Evolutionary conservation across 768 basidiomycete genomes (phyloP).

Genomic region (Leccinum obscurum): DNA sequence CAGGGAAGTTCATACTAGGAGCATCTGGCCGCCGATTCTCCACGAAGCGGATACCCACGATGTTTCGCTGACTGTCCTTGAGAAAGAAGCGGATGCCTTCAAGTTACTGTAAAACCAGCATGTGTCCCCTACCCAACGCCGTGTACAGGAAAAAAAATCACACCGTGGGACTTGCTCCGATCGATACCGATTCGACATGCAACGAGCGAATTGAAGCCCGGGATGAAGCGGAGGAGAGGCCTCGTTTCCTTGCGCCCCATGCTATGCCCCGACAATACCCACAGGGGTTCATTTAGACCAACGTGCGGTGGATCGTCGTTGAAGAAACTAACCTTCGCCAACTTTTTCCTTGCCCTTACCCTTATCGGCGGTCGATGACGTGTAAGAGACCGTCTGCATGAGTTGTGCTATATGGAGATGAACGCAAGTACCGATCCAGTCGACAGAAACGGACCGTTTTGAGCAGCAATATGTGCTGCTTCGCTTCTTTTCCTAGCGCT

Average conservation of each 20-base stretch:
- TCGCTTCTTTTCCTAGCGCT: constrained; percentile 73
- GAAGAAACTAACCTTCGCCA: constrained; percentile 36
- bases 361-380: constrained; percentile 38
- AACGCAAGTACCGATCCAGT: constrained; percentile 14
- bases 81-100: constrained; percentile 78
- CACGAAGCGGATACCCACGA: constrained; percentile 69
- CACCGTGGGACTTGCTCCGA: constrained; percentile 74
- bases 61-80: constrained; percentile 55
- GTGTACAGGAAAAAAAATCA: constrained; percentile 65
- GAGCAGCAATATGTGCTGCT: constrained; percentile 61
- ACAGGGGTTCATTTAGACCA: constrained; percentile 21
- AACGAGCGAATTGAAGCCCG: constrained; percentile 76
- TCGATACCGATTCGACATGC: constrained; percentile 82
- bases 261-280: constrained; percentile 35
- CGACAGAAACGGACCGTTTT: constrained; percentile 50
- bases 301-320: neutral
- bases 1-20: too few species aligned
- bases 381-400: constrained; percentile 46
- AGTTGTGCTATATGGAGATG: constrained; percentile 40
- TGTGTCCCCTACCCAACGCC: constrained; percentile 85
- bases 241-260: constrained; percentile 29
- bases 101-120: constrained; percentile 60
- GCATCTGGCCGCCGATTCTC: constrained; percentile 48
- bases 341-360: constrained; percentile 43
- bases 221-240: constrained; percentile 45